Base-by-base conservation (phyloP, 352 stramenopile genomes). In the Saprolegnia diclina region DNA sequence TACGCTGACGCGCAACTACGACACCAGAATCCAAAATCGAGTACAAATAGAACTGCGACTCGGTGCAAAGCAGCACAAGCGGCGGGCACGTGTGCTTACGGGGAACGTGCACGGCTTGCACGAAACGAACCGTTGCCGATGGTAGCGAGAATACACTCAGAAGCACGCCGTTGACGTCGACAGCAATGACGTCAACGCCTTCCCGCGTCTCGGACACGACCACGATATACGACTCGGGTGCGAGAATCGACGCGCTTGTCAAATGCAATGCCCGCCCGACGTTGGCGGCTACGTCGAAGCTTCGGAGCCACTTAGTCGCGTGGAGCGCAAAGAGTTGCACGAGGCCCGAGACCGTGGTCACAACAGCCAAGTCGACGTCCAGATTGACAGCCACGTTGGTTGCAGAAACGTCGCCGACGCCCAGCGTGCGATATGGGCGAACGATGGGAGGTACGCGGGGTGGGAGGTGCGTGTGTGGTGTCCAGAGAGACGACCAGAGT, bases 151-250 rank as follows among this genome's bases (percentile, higher is more conserved):
- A 24, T 24, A 24, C 35, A 40, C 52, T 26, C n/a, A 59, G 35
- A 11, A 59, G 52, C 13, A 14, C 35, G 24, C 52, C 52, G 52
- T 59, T 59, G 24, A 59, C 52, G 35, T 59, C 52, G 13, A 59
- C 24, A n/a, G 52, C 52, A 16, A 24, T 24, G 3, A 59, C 52
- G 35, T 59, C 29, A 35, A 35, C 2, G 29, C 29, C 29, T 35
- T 35, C 52, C 52, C 3, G 11, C 13, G 52, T 59, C 35, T 14
- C 52, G 35, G 52, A 59, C 13, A 59, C 35, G 1, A 40, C 3
- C 11, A 59, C 35, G 24, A 59, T 16, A 9, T 59, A 9, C 24
- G 52, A 59, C 13, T 59, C 52, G 24, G 52, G 52, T 3, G 52
- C 52, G 11, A 42, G 13, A 4, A 59, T 24, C 13, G 52, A 16